Conservation (phyloP, 768 basidiomycete species). For the Lactarius tabidus region DNA sequence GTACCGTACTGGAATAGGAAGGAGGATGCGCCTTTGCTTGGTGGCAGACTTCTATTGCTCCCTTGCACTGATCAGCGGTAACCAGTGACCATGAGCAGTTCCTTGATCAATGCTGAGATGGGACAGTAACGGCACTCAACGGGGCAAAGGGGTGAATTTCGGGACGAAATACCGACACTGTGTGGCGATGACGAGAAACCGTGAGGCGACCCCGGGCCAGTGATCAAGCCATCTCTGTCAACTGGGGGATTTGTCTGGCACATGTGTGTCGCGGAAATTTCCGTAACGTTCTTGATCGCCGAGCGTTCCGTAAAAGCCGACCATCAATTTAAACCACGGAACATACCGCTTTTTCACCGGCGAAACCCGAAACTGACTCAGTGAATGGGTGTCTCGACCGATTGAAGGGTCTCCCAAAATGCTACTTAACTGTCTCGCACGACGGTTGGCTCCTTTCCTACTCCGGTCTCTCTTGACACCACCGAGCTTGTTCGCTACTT, state of each 20-base stretch:
- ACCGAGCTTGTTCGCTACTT: neutral
- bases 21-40: neutral
- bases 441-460: slow-evolving; percentile 5
- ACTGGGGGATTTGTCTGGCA: neutral
- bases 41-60: slow-evolving; percentile 1
- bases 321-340: slow-evolving; percentile 11
- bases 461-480: neutral
- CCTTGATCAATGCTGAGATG: neutral
- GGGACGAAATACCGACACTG: neutral
- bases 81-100: neutral
- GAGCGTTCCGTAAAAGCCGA: slow-evolving; percentile 24
- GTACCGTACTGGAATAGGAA: slow-evolving; percentile 1
- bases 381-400: slow-evolving; percentile 3
- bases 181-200: neutral
- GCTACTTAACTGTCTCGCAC: slow-evolving; percentile 18
- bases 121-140: neutral
- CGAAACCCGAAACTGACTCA: slow-evolving; percentile 10
- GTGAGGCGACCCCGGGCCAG: neutral
- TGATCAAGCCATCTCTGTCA: neutral
- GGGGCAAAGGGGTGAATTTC: neutral
- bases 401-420: slow-evolving; percentile 9
- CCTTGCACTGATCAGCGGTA: slow-evolving; percentile 10
- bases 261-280: slow-evolving; percentile 3
- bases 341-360: slow-evolving; percentile 8
- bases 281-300: slow-evolving; percentile 23